These are phyloP conservation scores for Cudoniella acicularis DNA, from an alignment of 495 filamentous ascomycete species.

Conservation along the genomic window DNA sequence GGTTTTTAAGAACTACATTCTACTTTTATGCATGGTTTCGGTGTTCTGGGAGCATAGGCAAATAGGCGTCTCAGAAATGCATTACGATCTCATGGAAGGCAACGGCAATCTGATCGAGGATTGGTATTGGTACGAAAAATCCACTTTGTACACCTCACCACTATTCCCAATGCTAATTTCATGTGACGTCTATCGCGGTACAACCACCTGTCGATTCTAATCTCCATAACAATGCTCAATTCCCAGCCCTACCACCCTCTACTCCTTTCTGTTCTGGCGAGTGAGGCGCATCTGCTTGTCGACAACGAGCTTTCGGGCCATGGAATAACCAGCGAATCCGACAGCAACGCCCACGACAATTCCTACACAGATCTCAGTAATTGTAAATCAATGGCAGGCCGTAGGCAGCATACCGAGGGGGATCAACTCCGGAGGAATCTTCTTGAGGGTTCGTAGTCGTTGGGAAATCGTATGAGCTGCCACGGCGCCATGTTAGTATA, in stretches of 20 bases:
- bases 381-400: neutral
- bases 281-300: constrained; percentile 90
- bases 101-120: neutral
- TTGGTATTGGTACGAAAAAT: constrained; percentile 14
- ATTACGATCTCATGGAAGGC: neutral
- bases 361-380: constrained; percentile 45
- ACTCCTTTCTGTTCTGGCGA: constrained; percentile 27
- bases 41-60: constrained; percentile 25
- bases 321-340: constrained; percentile 72
- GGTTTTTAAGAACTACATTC: neutral
- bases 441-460: constrained; percentile 80
- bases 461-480: constrained; percentile 96
- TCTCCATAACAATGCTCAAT: neutral
- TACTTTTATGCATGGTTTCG: constrained; percentile 9
- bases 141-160: constrained; percentile 20
- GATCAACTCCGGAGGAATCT: constrained; percentile 89
- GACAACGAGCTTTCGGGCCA: constrained; percentile 71
- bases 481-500: constrained; percentile 15
- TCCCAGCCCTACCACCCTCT: neutral
- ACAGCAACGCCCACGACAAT: constrained; percentile 71
- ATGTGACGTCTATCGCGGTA: neutral
- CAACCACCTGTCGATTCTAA: neutral
- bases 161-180: neutral
- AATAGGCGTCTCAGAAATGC: constrained; percentile 7
- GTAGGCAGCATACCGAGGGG: constrained; percentile 71